Conservation (phyloP, 2,329 filamentous ascomycete species). For the Verticillium klebahnii region DNA sequence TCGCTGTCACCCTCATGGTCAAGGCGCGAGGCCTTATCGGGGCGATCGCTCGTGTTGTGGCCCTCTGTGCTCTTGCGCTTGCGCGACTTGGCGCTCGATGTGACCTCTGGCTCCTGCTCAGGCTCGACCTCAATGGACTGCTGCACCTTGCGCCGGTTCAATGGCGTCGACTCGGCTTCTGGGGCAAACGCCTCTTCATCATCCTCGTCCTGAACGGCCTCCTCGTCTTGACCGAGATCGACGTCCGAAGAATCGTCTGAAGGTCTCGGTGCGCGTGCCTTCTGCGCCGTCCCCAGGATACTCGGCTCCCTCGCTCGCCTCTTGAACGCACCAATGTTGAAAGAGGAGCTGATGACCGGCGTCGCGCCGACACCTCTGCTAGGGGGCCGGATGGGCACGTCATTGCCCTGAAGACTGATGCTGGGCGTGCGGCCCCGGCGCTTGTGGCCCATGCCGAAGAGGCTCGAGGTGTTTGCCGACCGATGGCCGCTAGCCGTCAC, state of each 20-base stretch:
- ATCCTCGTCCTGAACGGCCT: conserved; percentile 17
- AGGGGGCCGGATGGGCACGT: conserved; percentile 48
- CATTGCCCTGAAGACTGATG: conserved; percentile 41
- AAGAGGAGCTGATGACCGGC: conserved; percentile 41
- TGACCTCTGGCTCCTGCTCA: conserved; percentile 13
- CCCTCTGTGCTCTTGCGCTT: conserved; percentile 54
- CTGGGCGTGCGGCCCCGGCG: conserved; percentile 41
- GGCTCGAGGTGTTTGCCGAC: conserved; percentile 40
- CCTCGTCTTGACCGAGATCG: background rate
- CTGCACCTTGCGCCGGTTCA: conserved; percentile 44
- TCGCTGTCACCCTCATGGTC: background rate
- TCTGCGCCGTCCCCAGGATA: conserved; percentile 51
- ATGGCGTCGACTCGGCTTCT: conserved; percentile 64
- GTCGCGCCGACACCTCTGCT: conserved; percentile 44
- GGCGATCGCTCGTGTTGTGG: conserved; percentile 30
- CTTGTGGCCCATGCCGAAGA: conserved; percentile 28
- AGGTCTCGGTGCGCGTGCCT: conserved; percentile 20
- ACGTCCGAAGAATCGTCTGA: conserved; percentile 11
- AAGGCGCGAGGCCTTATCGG: conserved; percentile 26
- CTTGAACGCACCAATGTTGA: conserved; percentile 55
- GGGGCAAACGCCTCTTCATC: conserved; percentile 50
- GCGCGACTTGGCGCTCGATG: conserved; percentile 32
- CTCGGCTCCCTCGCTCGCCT: conserved; percentile 56
- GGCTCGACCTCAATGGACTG: conserved; percentile 15
- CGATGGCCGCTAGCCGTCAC: conserved; percentile 24